Evolutionary conservation across 768 basidiomycete genomes (phyloP), one percentile per base, ranked within the genome.

Genomic region (Sistotremastrum niveocremeum): DNA sequence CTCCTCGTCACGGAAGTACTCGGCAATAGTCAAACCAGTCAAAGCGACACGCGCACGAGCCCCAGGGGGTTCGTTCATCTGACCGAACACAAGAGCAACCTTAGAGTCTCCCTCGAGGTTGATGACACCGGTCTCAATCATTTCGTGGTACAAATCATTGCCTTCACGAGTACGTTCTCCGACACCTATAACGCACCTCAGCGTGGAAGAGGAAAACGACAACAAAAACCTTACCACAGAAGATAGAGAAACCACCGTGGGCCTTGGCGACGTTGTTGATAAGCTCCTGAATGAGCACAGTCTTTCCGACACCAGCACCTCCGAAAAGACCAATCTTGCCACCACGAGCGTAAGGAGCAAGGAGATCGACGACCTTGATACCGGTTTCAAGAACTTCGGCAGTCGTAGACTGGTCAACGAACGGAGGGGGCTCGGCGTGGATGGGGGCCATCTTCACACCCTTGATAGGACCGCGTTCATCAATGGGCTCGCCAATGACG

Each of bases 251-350:
- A 89, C 95, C 95, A 89, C 95, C 95, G 65, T 99, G 95, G 45
- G 95, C 95, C 74, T 99, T 99, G 61, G 95, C 95, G 62, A 99
- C 91, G 74, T 99, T 99, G 82, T 99, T 98, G 73, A 99, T 99
- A 62, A 99, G 84, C 64, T 97, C 93, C 67, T 97, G 94, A 67
- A 98, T 97, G 70, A 98, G 73, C 63, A 99, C 95, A 47, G 95
- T 98, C 79, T 99, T 99, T 59, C 95, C 95, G 72, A 99, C 95
- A 84, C 95, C 95, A 57, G 95, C 95, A 84, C 95, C 95, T 61
- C 95, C 95, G 71, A 99, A 95, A 59, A 99, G 86, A 77, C 95
- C 95, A 66, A 99, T 98, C 72, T 99, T 99, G 69, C 95, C 95
- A 73, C 95, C 95, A 82, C 95, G 93, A 57, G 95, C 95, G 63